A percentile compares a stretch with the other conserved stretches of the same genome.
Conservation (phyloP, 345 rosid species). For the Eucalyptus polyanthemos region DNA sequence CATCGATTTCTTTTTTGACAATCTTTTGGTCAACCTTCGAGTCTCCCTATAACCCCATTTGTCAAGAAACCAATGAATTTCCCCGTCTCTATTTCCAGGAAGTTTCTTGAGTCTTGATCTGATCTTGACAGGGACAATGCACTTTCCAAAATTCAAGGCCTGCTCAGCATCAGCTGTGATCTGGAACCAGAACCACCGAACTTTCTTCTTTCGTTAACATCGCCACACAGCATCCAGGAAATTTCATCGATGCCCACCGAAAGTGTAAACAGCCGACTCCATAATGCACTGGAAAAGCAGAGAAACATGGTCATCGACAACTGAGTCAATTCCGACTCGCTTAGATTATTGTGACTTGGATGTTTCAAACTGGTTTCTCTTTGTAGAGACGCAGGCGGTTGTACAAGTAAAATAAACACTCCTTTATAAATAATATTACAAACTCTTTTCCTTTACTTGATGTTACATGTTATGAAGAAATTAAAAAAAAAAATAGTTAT, state of each 20-base stretch:
- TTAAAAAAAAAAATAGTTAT: fast-evolving
- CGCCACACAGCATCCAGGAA: fast-evolving
- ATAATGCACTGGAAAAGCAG: neutral
- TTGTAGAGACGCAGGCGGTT: too few species aligned
- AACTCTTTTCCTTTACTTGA: too few species aligned
- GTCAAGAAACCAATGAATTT: neutral
- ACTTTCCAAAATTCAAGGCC: too few species aligned
- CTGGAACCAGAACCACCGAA: neutral
- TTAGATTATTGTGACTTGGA: too few species aligned
- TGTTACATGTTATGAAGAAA: too few species aligned
- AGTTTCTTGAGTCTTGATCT: neutral
- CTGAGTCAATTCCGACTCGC: too few species aligned
- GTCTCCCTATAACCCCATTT: fast-evolving
- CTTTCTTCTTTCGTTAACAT: neutral
- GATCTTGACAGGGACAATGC: neutral
- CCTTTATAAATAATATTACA: too few species aligned
- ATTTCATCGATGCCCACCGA: neutral
- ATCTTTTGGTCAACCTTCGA: neutral
- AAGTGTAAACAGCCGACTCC: neutral
- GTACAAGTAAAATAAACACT: too few species aligned
- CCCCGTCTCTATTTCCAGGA: neutral
- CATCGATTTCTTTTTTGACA: fast-evolving
- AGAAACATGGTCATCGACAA: neutral
- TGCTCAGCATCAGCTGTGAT: fast-evolving
- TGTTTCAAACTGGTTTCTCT: too few species aligned